These are phyloP conservation scores for Darksidea phi DNA, from an alignment of 495 filamentous ascomycete genomes.

Conservation along the genomic window DNA sequence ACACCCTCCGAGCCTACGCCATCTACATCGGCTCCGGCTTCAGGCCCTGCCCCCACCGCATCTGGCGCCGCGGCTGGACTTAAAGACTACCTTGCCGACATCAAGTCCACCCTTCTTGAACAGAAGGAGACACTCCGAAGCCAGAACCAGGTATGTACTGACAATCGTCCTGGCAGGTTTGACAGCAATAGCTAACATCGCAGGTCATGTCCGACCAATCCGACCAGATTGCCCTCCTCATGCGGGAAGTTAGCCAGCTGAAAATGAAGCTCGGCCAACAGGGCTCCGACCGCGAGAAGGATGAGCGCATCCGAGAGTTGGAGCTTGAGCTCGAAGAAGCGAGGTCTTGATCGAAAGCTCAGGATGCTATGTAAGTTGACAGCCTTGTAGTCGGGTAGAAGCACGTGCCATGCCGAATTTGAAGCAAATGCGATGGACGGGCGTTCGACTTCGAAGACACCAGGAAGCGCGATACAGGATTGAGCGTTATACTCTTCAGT, in stretches of 20 bases:
- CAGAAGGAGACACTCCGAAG: conserved; percentile 46
- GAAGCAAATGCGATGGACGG: neutral
- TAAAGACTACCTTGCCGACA: conserved; percentile 53
- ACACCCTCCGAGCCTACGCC: conserved; percentile 14
- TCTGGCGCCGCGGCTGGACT: conserved; percentile 39
- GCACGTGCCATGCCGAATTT: neutral
- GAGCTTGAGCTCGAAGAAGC: conserved; percentile 66
- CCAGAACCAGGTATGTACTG: no score
- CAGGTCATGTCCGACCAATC: conserved; percentile 59
- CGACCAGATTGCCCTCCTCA: conserved; percentile 63
- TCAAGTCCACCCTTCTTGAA: conserved; percentile 62
- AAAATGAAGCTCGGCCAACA: conserved; percentile 62
- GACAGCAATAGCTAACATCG: neutral
- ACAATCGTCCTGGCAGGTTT: no score
- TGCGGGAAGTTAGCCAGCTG: conserved; percentile 66
- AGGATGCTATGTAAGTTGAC: neutral
- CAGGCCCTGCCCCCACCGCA: conserved; percentile 35
- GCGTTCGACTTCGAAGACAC: no score
- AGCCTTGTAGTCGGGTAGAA: neutral
- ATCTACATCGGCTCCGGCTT: conserved; percentile 22
- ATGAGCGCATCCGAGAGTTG: conserved; percentile 66
- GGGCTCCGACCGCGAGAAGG: conserved; percentile 52
- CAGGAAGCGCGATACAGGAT: neutral
- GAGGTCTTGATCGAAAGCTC: conserved; percentile 38
- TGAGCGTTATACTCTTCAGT: neutral